phyloP scores from a whole-genome alignment of 306 rosid species.

The Echinosophora koreensis region DNA sequence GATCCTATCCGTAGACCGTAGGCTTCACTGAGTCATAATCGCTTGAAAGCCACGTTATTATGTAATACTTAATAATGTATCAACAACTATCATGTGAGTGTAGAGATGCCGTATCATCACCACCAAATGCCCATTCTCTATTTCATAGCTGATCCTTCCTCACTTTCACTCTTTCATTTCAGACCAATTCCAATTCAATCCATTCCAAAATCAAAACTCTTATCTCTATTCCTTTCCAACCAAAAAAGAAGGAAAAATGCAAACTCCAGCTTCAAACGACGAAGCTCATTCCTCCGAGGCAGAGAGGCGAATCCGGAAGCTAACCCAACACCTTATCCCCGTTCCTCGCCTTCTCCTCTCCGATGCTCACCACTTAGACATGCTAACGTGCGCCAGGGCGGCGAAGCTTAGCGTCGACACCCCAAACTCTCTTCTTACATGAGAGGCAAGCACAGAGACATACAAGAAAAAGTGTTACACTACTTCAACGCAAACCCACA shows the following conservation, averaged over 20 bases:
- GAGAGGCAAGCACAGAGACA: slow-evolving; percentile 74
- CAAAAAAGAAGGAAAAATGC: slow-evolving; percentile 1
- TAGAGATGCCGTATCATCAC: slow-evolving; percentile 38
- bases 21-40: neutral
- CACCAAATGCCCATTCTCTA: neutral
- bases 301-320: slow-evolving; percentile 64
- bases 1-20: slow-evolving; percentile 9
- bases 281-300: slow-evolving; percentile 47
- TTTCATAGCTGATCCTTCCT: neutral
- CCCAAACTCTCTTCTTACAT: slow-evolving; percentile 53
- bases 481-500: slow-evolving; percentile 76
- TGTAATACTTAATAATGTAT: too few species aligned
- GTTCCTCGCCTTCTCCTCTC: neutral
- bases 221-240: too few species aligned
- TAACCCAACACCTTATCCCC: slow-evolving; percentile 70
- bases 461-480: slow-evolving; percentile 70
- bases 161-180: too few species aligned
- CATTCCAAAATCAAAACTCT: too few species aligned
- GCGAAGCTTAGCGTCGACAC: slow-evolving; percentile 59
- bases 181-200: neutral
- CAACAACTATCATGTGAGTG: too few species aligned
- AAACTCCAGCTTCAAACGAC: slow-evolving; percentile 31
- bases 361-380: slow-evolving; percentile 31
- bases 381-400: slow-evolving; percentile 56
- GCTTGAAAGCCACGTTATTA: slow-evolving; percentile 42